A percentile compares a stretch with the other conserved stretches of the same genome.
Conservation (phyloP, 108 stramenopile genomes). For the Epithemia pelagica region DNA sequence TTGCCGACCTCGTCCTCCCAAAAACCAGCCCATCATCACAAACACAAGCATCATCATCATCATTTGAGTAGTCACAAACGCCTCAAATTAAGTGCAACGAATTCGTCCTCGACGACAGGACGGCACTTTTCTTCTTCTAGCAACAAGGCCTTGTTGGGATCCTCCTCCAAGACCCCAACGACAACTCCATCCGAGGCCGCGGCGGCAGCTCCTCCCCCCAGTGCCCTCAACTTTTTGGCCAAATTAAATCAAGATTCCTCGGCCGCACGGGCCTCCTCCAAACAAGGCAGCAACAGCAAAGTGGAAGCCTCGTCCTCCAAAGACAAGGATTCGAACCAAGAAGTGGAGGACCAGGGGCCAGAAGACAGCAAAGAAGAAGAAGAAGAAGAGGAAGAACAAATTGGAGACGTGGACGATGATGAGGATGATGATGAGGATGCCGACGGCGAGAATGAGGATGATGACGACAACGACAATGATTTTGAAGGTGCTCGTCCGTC, state of each 20-base stretch:
- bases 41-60: not conserved
- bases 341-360: not conserved
- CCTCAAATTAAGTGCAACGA: not conserved
- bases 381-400: slow-evolving; percentile 7
- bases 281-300: not conserved
- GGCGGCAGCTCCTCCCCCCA: slow-evolving; percentile 17
- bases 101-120: not conserved
- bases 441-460: slow-evolving; percentile 6
- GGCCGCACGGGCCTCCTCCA: not conserved
- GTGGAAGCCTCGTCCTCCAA: not conserved
- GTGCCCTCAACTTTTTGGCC: slow-evolving; percentile 29
- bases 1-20: not conserved
- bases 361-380: slow-evolving; percentile 1
- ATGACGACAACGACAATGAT: not conserved
- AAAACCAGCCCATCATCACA: not conserved
- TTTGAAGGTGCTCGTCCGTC: too few species aligned
- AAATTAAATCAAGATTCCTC: slow-evolving; percentile 21
- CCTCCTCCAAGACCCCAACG: not conserved
- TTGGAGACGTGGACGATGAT: slow-evolving; percentile 5
- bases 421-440: not conserved
- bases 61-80: not conserved
- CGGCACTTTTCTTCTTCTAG: not conserved
- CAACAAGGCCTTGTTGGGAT: not conserved
- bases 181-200: not conserved
- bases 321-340: not conserved